Base-by-base conservation (phyloP, 2,329 filamentous ascomycete genomes). In the Talaromyces sp. region DNA sequence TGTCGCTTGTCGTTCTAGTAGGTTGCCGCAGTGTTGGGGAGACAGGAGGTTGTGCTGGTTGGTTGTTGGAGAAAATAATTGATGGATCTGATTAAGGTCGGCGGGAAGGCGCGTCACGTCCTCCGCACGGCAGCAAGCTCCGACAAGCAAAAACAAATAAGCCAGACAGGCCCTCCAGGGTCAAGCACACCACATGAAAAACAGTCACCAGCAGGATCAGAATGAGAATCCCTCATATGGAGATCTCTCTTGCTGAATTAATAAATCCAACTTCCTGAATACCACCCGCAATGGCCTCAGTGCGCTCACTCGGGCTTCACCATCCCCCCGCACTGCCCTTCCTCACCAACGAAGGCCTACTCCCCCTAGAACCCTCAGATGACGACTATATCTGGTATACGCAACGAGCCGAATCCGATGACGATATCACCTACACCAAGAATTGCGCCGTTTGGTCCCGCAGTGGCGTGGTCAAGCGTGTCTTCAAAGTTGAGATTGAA, bases 231-330 rank as follows among this genome's bases (percentile, higher is more conserved):
- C n/a, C 19, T 37, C 48, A 28, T 55, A 56, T 60, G 53, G 41
- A 52, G 50, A 40, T 28, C 39, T 25, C 22, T 35, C 8, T 25
- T 25, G 13, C 46, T 21, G 28, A 56, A 21, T 40, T 56, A 31
- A 53, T 53, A 9, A 28, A 33, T 21, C 15, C 31, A 19, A 35
- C 33, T 33, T 52, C 43, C 17, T 22, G 48, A 17, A 37, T 28
- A 28, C 50, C 31, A 37, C 62, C 63, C 64, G 74, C 66, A 68
- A 99, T 99, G 95, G 93, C 93, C 66, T 86, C 89, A 70, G 85
- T 97, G 76, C 89, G 85, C 74, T 97, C 93, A 63, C 83, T 97
- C 68, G 94, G 94, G 73, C 81, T 96, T 69, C 93, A 97, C 78
- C 86, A 89, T 77, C 92, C 95, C 61, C 84, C 89, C 61, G 91